Percentiles rank a stretch among this genome's conserved stretches.
These are phyloP conservation scores for Populus tremula DNA, from an alignment of 345 rosid genomes.

Conservation along the genomic window DNA sequence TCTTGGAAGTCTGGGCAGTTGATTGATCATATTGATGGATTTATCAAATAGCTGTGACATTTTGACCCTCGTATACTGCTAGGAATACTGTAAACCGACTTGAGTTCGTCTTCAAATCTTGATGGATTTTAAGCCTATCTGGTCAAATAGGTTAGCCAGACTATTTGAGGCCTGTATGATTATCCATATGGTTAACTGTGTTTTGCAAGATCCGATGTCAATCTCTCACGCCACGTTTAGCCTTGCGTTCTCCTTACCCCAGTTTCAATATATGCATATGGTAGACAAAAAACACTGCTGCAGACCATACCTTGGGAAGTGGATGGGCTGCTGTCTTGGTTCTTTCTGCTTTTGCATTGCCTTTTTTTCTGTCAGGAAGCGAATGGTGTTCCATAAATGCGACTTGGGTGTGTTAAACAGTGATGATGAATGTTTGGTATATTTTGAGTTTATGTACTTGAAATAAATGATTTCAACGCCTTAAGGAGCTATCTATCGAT, in stretches of 20 bases:
- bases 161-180: background rate
- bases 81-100: background rate
- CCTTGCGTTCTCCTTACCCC: background rate
- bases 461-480: conserved; percentile 21
- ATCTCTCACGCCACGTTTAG: background rate
- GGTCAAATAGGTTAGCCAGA: background rate
- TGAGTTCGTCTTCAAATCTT: background rate
- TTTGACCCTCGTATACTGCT: conserved; percentile 1
- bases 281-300: background rate
- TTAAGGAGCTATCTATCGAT: conserved; percentile 21
- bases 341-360: background rate
- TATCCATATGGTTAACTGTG: background rate
- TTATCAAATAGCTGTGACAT: background rate
- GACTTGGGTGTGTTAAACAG: conserved; percentile 10
- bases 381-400: background rate
- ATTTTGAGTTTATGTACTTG: conserved; percentile 14
- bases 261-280: background rate
- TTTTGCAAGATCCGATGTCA: background rate
- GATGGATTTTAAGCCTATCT: background rate
- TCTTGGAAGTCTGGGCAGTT: background rate
- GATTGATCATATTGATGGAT: background rate
- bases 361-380: conserved; percentile 5
- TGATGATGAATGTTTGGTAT: conserved; percentile 14
- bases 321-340: conserved; percentile 4
- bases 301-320: conserved; percentile 2